Percentiles rank a stretch among this genome's conserved stretches.
These are phyloP conservation scores for Hibiscus syriacus DNA, from an alignment of 345 rosid species.

Conservation along the genomic window DNA sequence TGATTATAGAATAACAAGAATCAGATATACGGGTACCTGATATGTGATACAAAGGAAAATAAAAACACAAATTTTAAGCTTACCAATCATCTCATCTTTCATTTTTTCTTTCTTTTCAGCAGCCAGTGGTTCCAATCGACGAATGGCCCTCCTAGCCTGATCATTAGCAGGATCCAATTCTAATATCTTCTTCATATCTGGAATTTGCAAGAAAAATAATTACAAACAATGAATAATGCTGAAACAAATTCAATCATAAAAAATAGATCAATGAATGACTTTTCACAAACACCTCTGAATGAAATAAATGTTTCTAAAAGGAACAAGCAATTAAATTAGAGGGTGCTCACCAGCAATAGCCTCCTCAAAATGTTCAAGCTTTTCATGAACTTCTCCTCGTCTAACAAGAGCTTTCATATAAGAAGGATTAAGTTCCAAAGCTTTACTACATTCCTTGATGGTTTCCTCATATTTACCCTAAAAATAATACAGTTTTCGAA, in stretches of 20 bases:
- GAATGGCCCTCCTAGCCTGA: slow-evolving; percentile 58
- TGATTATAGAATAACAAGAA: background rate
- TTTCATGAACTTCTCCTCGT: slow-evolving; percentile 87
- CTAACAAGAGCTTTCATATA: slow-evolving; percentile 67
- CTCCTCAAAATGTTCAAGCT: slow-evolving; percentile 81
- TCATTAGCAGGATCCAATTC: slow-evolving; percentile 79
- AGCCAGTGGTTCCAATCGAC: slow-evolving; percentile 74
- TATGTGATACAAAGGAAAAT: background rate
- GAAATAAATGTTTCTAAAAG: background rate
- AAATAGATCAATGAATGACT: too few species aligned
- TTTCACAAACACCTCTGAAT: background rate
- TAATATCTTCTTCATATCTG: slow-evolving; percentile 79
- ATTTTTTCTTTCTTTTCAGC: slow-evolving; percentile 79
- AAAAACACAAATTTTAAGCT: background rate
- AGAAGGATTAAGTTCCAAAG: slow-evolving; percentile 64
- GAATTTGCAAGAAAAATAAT: background rate
- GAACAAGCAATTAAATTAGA: background rate
- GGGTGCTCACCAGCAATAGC: slow-evolving; percentile 58
- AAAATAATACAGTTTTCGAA: background rate
- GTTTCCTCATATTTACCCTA: slow-evolving; percentile 71
- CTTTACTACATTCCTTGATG: slow-evolving; percentile 75
- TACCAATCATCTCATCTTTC: slow-evolving; percentile 98
- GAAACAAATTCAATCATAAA: too few species aligned
- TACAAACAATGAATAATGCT: background rate
- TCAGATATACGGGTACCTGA: background rate